Evolutionary conservation across 805 yeast genomes (phyloP).

Genomic region (Nakazawaea peltata): DNA sequence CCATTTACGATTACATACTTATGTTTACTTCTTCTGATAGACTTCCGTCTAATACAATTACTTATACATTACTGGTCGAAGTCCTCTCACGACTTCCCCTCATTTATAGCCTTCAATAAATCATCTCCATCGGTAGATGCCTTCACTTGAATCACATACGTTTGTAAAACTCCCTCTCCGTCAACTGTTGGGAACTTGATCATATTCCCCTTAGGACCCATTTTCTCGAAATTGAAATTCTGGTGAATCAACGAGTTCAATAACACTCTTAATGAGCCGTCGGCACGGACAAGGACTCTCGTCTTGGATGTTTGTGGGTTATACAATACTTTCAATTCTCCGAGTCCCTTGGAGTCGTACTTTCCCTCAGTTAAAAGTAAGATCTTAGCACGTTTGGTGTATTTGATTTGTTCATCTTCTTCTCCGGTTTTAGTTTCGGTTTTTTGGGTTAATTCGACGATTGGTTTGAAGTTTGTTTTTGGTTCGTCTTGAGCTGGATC

Average conservation of each 20-base stretch:
- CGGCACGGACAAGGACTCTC: constrained; percentile 77
- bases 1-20: too few species aligned
- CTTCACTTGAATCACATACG: constrained; percentile 72
- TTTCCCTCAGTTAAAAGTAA: constrained; percentile 46
- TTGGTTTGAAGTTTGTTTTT: constrained; percentile 37
- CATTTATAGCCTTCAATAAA: constrained; percentile 26
- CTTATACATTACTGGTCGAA: too few species aligned
- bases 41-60: too few species aligned
- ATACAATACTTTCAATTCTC: constrained; percentile 68
- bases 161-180: constrained; percentile 47
- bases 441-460: constrained; percentile 38
- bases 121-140: constrained; percentile 60
- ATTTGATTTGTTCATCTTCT: constrained; percentile 63
- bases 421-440: constrained; percentile 70
- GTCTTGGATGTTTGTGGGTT: constrained; percentile 52
- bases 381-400: constrained; percentile 64
- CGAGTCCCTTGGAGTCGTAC: constrained; percentile 67
- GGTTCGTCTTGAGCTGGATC: constrained; percentile 35
- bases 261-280: constrained; percentile 75
- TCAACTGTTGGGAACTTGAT: constrained; percentile 62
- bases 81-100: too few species aligned
- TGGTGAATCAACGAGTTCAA: constrained; percentile 57
- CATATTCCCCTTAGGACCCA: constrained; percentile 59
- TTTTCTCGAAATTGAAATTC: constrained; percentile 49
- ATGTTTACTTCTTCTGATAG: too few species aligned